Base-by-base conservation (phyloP, 495 filamentous ascomycete genomes). In the Podospora conica region DNA sequence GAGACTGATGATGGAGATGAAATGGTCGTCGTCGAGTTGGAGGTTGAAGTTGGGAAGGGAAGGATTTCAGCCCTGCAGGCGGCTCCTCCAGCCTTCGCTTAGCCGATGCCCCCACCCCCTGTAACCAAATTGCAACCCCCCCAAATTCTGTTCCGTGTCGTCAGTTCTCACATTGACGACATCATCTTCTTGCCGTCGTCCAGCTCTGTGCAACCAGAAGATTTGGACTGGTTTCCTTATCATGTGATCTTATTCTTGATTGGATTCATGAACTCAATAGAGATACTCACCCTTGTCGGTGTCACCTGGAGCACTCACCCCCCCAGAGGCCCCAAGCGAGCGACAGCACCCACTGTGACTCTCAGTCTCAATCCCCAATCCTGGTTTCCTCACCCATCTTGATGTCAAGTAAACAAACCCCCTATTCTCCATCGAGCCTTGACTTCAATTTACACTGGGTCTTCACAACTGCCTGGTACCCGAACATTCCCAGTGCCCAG, bases 131-230 rank as follows among this genome's bases (percentile, higher is more conserved):
- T 24, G 12, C 62, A 25, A n/a, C 18, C 8, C 28, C 60, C 48
- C 48, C 40, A 21, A 22, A 28, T 56, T 63, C 40, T 48, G 40
- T 6, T 5, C 25, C 40, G 48, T 10, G 10, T 62, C 48, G 48
- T 66, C 65, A 61, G 40, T 66, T 61, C 33, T 66, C 58, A 61
- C 58, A 55, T 66, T 25, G 58, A 48, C 61, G 53, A 31, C 48
- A 25, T 28, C 25, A 31, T 22, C 53, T 48, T 48, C 18, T 48
- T n/a, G 33, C n/a, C 40, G 18, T 48, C 40, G 15, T 48, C 40
- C 40, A 48, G 8, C 18, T n/a, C n/a, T 48, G 40, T 48, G 40
- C 18, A n/a, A 48, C 40, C 40, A 48, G 33, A 7, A 15, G 2
- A 2, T 48, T 7, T 48, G 33, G 33, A 2, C 6, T 1, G 12